phyloP scores from a whole-genome alignment of 2,329 filamentous ascomycete species.

The Nemania sp. region DNA sequence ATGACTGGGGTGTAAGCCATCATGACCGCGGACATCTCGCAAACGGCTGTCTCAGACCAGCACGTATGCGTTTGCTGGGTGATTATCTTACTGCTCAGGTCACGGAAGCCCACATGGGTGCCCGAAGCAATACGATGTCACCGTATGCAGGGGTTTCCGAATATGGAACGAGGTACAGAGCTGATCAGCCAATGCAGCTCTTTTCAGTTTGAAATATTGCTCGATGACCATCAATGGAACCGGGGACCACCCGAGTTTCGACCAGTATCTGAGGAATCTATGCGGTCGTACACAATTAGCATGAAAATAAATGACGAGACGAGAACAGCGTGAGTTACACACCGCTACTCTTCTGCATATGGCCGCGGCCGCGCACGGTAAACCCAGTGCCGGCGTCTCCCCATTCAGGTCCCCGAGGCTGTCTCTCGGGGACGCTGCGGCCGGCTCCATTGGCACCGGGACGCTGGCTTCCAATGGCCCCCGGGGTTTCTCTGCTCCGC shows the following conservation, averaged over 20 bases:
- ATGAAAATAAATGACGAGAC: background rate
- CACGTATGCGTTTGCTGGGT: background rate
- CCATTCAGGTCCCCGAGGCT: slow-evolving; percentile 68
- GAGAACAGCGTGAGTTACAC: slow-evolving; percentile 36
- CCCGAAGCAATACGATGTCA: background rate
- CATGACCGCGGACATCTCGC: slow-evolving; percentile 2
- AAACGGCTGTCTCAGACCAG: slow-evolving; percentile 2
- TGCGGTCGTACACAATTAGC: slow-evolving; percentile 4
- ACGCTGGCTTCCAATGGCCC: slow-evolving; percentile 68
- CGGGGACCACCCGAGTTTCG: slow-evolving; percentile 39
- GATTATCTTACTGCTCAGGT: background rate
- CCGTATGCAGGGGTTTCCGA: background rate
- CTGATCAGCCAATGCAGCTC: background rate
- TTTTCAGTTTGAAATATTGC: background rate
- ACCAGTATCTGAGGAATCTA: slow-evolving; percentile 41
- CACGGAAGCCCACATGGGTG: background rate
- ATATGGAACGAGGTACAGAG: background rate
- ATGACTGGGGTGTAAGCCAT: slow-evolving; percentile 8
- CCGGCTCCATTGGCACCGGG: slow-evolving; percentile 52
- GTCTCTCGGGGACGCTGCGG: slow-evolving; percentile 59
- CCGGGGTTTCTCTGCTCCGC: slow-evolving; percentile 54
- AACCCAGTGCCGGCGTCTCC: slow-evolving; percentile 56
- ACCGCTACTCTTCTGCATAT: slow-evolving; percentile 65
- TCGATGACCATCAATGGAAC: slow-evolving; percentile 34
- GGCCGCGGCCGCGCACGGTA: slow-evolving; percentile 57